phyloP scores from a whole-genome alignment of 768 basidiomycete species.

The Punctularia strigosozonata region DNA sequence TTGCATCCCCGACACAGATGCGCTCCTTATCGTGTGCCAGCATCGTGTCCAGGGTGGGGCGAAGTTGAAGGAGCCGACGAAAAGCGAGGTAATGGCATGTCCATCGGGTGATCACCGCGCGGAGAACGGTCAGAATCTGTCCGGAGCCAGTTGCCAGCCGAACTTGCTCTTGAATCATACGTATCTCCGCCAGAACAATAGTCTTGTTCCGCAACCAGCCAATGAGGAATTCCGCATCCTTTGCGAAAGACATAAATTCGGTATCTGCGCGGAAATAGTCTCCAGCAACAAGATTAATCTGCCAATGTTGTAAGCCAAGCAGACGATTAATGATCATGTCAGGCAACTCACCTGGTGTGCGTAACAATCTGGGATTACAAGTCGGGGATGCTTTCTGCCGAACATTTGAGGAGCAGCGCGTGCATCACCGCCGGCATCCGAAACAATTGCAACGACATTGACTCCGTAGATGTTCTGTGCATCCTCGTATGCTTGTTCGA shows the following conservation, averaged over 20 bases:
- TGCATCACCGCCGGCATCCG: constrained; percentile 4
- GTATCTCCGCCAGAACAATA: constrained; percentile 16
- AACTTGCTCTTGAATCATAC: not conserved
- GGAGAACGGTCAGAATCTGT: constrained; percentile 13
- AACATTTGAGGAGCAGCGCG: not conserved
- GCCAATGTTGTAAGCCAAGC: constrained; percentile 17
- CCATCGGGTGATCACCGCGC: constrained; percentile 23
- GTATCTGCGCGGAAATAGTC: constrained; percentile 16
- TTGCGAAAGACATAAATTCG: constrained; percentile 9
- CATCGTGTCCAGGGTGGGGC: constrained; percentile 7
- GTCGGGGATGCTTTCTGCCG: not conserved
- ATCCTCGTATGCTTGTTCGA: constrained; percentile 4
- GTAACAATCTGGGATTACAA: constrained; percentile 5
- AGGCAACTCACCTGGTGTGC: constrained; percentile 7
- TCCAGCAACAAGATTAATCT: constrained; percentile 24
- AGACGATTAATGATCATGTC: constrained; percentile 5
- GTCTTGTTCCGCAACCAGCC: constrained; percentile 25
- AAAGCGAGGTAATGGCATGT: constrained; percentile 15
- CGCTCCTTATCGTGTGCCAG: constrained; percentile 5
- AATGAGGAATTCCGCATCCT: constrained; percentile 9
- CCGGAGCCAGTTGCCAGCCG: too few relatives aligned
- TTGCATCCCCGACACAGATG: constrained; percentile 5
- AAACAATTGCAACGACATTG: constrained; percentile 1
- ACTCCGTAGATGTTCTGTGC: not conserved
- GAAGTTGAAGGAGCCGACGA: constrained; percentile 14